Percentiles rank a stretch among this genome's conserved stretches.
Evolutionary conservation across 805 yeast genomes (phyloP).

Genomic region (Yarrowia hollandica): DNA sequence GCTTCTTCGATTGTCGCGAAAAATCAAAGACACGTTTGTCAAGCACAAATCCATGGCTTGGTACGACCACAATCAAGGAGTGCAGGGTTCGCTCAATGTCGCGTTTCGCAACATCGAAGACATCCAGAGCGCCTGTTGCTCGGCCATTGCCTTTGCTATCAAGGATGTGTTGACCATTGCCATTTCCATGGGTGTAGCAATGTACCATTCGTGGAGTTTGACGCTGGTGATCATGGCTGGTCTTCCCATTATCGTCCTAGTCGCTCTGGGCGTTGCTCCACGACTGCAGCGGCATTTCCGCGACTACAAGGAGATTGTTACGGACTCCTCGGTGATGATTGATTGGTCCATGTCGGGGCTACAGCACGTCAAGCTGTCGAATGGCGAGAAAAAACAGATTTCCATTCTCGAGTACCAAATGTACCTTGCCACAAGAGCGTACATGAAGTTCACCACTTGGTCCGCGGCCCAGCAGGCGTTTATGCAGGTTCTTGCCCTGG

Average conservation of each 20-base stretch:
- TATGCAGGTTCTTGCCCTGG: conserved; percentile 56
- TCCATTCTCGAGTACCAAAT: conserved; percentile 45
- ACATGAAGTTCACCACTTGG: conserved; percentile 47
- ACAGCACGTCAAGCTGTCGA: conserved; percentile 59
- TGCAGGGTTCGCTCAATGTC: conserved; percentile 66
- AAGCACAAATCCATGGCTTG: conserved; percentile 54
- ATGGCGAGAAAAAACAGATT: conserved; percentile 56
- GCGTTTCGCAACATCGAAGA: conserved; percentile 69
- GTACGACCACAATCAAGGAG: conserved; percentile 59
- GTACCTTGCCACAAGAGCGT: conserved; percentile 45
- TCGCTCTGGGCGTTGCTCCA: conserved; percentile 54
- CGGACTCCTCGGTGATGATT: conserved; percentile 58
- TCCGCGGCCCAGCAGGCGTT: conserved; percentile 58
- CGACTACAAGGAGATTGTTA: conserved; percentile 57
- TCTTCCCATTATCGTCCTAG: conserved; percentile 61
- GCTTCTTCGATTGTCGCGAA: conserved; percentile 54
- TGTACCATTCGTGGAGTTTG: conserved; percentile 80
- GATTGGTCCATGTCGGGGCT: conserved; percentile 71
- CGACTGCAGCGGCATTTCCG: conserved; percentile 52
- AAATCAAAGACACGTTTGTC: conserved; percentile 47
- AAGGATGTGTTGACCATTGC: conserved; percentile 56
- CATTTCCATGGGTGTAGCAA: conserved; percentile 56
- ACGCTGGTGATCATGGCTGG: conserved; percentile 75
- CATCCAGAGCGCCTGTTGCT: conserved; percentile 64
- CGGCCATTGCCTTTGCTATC: conserved; percentile 58